Conservation (phyloP, 2,329 filamentous ascomycete genomes). For the Fusarium sp. region DNA sequence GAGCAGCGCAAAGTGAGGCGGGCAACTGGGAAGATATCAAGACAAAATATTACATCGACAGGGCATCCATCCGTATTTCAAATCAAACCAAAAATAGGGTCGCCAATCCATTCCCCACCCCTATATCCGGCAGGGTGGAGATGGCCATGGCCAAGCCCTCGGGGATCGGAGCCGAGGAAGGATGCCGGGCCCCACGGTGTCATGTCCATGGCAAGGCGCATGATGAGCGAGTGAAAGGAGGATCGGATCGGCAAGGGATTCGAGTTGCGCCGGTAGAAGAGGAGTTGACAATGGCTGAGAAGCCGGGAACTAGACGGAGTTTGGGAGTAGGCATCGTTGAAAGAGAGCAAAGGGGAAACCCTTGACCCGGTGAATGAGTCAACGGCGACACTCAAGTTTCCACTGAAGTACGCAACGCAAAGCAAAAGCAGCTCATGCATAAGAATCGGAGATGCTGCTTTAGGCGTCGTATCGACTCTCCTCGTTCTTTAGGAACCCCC, state of each 20-base stretch:
- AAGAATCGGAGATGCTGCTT: not conserved
- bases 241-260: not conserved
- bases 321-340: not conserved
- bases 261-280: not conserved
- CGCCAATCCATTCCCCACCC: not conserved
- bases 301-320: constrained; percentile 3
- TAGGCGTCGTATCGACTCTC: not conserved
- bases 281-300: not conserved
- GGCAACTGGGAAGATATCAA: not conserved
- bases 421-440: not conserved
- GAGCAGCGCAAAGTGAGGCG: not conserved
- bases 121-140: not conserved
- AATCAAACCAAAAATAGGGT: not conserved
- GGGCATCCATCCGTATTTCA: not conserved
- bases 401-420: not conserved
- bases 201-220: not conserved
- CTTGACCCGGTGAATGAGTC: not conserved
- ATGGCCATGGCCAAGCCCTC: not conserved
- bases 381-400: not conserved
- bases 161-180: not conserved
- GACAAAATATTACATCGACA: not conserved
- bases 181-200: not conserved
- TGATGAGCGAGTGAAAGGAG: not conserved
- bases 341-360: not conserved
- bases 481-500: not conserved